A percentile compares a stretch with the other conserved stretches of the same genome.
phyloP scores from a whole-genome alignment of 192 early-diverging fungal species.

The Rhizophlyctis rosea region DNA sequence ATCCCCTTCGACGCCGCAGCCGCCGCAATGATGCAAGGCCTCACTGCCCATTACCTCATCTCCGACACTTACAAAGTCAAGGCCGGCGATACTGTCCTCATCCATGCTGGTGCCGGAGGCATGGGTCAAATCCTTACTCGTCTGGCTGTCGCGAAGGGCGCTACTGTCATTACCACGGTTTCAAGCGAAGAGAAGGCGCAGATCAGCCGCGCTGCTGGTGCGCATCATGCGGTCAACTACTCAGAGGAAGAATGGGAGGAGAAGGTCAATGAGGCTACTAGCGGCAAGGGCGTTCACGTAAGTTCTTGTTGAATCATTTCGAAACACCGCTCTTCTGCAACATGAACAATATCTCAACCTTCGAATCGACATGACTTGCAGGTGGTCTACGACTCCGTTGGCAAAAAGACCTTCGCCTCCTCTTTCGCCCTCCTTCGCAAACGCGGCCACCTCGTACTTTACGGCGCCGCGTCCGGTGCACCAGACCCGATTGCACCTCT shows the following conservation, averaged over 20 bases:
- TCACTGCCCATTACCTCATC: constrained; percentile 77
- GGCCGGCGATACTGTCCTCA: constrained; percentile 70
- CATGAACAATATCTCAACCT: no score
- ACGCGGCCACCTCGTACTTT: constrained; percentile 73
- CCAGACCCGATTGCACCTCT: background rate
- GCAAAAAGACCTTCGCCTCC: constrained; percentile 77
- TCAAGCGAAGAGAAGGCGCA: constrained; percentile 70
- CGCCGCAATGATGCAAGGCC: constrained; percentile 60
- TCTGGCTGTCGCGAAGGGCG: constrained; percentile 69
- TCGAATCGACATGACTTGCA: no score
- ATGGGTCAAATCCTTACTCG: constrained; percentile 78
- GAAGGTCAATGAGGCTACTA: constrained; percentile 69
- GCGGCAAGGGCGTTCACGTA: constrained; percentile 61
- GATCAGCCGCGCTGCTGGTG: constrained; percentile 54
- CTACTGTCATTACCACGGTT: constrained; percentile 81
- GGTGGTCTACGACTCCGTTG: constrained; percentile 84
- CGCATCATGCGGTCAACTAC: constrained; percentile 75
- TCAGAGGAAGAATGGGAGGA: constrained; percentile 59
- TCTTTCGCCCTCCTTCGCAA: constrained; percentile 61
- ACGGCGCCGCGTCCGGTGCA: constrained; percentile 81
- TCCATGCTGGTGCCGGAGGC: constrained; percentile 89
- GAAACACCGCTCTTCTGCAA: no score
- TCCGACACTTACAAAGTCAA: constrained; percentile 68
- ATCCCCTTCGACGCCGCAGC: constrained; percentile 52
- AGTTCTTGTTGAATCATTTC: no score